Base-by-base conservation (phyloP, 257 asterid species). In the Plectranthus barbatus region DNA sequence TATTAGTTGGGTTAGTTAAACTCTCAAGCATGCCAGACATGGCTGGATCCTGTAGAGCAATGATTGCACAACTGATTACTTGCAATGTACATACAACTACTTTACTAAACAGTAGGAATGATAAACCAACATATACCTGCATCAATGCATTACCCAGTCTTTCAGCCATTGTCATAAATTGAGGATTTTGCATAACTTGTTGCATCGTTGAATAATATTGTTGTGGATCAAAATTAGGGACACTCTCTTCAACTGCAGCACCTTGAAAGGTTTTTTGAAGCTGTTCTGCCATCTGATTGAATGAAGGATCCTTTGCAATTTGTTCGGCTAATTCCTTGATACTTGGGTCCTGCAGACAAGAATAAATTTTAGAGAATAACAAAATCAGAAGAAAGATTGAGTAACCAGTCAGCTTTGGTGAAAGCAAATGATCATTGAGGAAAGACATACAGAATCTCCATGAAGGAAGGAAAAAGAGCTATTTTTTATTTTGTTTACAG, bases 121-220 rank as follows among this genome's bases (percentile, higher is more conserved):
- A 41, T 8, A 26, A 55, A 60, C 60, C 19, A 36, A 48, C 36
- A 77, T 49, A 41, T 73, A 91, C 97, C 97, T 91, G 96, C 88
- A 91, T 80, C 72, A 93, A 73, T 23, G 97, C 86, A 66, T 42
- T 81, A 58, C 99, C 99, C 76, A 93, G 93, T 72, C 77, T 85
- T 84, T 93, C 96, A 55, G 99, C 96, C 96, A 93, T 93, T 68
- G 82, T 78, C 95, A 90, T 79, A 67, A 93, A 90, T 54, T 93
- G 97, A 29, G 99, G 99, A 66, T 93, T 93, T 81, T 93, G 96
- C 97, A 93, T 93, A 63, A 93, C 99, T 74, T 93, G 94, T 73
- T 93, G 99, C 94, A 93, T 90, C 6, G 99, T 87, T 18, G 86
- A 69, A 60, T 81, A 81, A 73, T 93, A 93, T 71, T 87, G 92